A percentile compares a stretch with the other conserved stretches of the same genome.
phyloP scores from a whole-genome alignment of 2,329 filamentous ascomycete genomes.

The Colletotrichum higginsianum region DNA sequence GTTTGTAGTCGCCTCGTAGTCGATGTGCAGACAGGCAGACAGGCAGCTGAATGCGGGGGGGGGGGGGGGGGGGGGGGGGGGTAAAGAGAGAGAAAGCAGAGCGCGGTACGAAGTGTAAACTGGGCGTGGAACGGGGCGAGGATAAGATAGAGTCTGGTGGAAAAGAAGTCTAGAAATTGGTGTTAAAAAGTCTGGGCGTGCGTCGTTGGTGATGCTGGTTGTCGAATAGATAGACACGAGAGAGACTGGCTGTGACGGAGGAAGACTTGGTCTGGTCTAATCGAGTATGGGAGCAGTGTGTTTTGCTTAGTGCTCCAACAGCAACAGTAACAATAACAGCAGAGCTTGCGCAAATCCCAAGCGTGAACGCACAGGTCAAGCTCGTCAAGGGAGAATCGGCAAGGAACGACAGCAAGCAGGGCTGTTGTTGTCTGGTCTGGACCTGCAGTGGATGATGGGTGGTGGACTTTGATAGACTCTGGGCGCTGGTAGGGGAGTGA shows the following conservation, averaged over 20 bases:
- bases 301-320: conserved; percentile 7
- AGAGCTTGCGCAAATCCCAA: conserved; percentile 28
- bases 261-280: conserved; percentile 28
- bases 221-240: not conserved
- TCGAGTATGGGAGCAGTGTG: conserved; percentile 13
- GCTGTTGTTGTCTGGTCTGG: conserved; percentile 4
- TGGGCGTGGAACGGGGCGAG: conserved; percentile 19
- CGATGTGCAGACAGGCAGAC: too few relatives aligned
- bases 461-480: conserved; percentile 1
- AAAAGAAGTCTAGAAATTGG: conserved; percentile 30
- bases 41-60: conserved; percentile 25
- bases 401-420: conserved; percentile 26
- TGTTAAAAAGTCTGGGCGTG: conserved; percentile 35
- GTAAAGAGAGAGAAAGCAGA: not conserved
- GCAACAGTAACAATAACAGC: not conserved
- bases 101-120: not conserved
- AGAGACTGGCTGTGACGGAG: conserved; percentile 19
- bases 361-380: conserved; percentile 33
- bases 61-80: conserved; percentile 8
- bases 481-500: not conserved
- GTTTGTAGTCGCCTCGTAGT: not conserved
- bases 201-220: conserved; percentile 18
- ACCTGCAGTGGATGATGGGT: not conserved
- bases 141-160: conserved; percentile 21
- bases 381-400: conserved; percentile 10